Evolutionary conservation across 2,329 filamentous ascomycete species (phyloP), one percentile per base, ranked within the genome.

Genomic region (Sporothrix mexicana): DNA sequence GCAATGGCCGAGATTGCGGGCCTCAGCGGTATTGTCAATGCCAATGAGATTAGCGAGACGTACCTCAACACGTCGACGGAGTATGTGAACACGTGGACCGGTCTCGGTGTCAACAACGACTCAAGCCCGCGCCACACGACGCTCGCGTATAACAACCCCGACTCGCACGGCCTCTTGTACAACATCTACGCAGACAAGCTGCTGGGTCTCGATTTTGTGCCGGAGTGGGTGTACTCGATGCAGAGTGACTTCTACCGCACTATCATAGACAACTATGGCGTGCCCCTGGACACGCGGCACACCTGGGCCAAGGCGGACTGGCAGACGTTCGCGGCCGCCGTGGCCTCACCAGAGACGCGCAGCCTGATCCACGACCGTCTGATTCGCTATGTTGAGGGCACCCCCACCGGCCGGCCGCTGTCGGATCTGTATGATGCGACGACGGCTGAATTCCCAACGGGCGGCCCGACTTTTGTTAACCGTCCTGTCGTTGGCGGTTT

Each of bases 281-380:
- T 97, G 0, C 91, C 93, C 0, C 89, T 97, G 10, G 94, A 97
- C 83, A 91, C 88, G 62, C 89, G 94, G 67, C 93, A 96, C 82
- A 84, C 91, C 0, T 95, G 94, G 83, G 92, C 93, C 75, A 97
- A 97, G 83, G 90, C 89, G 0, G 94, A 97, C 83, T 97, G 94
- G 94, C 90, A 95, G 79, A 90, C 96, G 80, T 95, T 94, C 83
- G 88, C 89, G 5, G 94, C 94, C n/a, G 91, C 93, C 10, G 90
- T 95, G 12, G 88, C 92, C 0, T 86, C 85, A 57, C 80, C 84
- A 70, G 81, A 84, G 43, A 92, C 92, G 1, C 86, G 89, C 71
- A 81, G 85, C 12, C 85, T 90, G 79, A 92, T 97, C 77, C 84
- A 95, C 69, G 84, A 88, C 67, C 86, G 88, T 49, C 87, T 95